phyloP scores from a whole-genome alignment of 768 basidiomycete genomes.

The Podaxis pistillaris region DNA sequence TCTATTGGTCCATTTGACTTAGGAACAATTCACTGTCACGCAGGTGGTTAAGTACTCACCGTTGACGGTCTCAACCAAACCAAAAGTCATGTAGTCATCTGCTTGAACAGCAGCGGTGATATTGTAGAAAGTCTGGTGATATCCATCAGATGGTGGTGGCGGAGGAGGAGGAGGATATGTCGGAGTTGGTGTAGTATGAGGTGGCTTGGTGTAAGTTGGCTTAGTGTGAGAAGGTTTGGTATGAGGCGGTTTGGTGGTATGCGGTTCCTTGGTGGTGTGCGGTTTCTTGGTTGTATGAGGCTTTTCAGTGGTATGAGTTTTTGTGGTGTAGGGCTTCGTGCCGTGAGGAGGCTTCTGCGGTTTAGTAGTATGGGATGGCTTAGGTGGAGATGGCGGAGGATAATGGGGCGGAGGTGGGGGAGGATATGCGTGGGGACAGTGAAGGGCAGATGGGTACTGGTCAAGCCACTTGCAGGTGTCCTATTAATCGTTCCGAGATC shows the following conservation, averaged over 20 bases:
- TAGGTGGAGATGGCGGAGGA: neutral
- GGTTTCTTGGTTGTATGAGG: too few relatives aligned
- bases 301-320: too few relatives aligned
- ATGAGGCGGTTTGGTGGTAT: too few relatives aligned
- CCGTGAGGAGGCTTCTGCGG: too few relatives aligned
- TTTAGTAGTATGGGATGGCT: neutral
- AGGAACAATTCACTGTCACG: neutral
- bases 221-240: neutral
- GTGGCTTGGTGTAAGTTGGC: constrained; percentile 13
- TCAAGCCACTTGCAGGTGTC: constrained; percentile 28
- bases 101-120: constrained; percentile 43
- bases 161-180: constrained; percentile 15
- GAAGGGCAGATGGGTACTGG: neutral
- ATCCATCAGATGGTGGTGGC: constrained; percentile 28
- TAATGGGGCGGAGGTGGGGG: neutral
- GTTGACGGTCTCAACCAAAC: constrained; percentile 41
- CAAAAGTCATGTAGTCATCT: constrained; percentile 39
- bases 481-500: constrained; percentile 18
- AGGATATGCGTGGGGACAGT: neutral
- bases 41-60: constrained; percentile 23
- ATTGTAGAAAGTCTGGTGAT: constrained; percentile 37
- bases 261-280: too few relatives aligned
- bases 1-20: constrained; percentile 22
- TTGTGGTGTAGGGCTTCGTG: too few relatives aligned
- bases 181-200: constrained; percentile 9